Evolutionary conservation across 176 grass and related monocot species (phyloP), one percentile per base, ranked within the genome.

Genomic region (Cenchrus americanus): DNA sequence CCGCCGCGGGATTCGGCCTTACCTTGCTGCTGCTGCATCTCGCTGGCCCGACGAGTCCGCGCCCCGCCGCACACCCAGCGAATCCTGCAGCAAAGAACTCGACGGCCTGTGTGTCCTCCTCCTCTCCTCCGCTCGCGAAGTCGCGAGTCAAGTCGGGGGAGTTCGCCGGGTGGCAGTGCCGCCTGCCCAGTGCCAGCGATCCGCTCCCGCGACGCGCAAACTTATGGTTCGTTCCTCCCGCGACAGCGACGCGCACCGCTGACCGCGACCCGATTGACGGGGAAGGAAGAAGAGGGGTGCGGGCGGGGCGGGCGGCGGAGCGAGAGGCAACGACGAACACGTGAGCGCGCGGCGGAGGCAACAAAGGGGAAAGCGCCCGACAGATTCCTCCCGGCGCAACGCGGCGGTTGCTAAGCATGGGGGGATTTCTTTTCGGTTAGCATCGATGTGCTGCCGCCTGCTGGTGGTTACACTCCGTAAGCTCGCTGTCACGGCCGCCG

Each of bases 1-100:
- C 43, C 51, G 14, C 5, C 3, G 32, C 17, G 62, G 63, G 66
- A 81, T 54, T 19, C 24, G 46, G 34, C 13, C 12, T 54, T 86
- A 90, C 88, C 88, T 82, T 71, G 83, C 72, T 77, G 83, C 72
- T 77, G 88, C 88, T 90, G 88, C 88, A 90, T 90, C 72, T 50
- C 66, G 87, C 53, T 4, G 37, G 7, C 26, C 47, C 7, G 77
- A 34, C 30, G 46, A 69, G 60, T 23, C 66, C 62, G 8, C 34
- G 34, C 24, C 27, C 55, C 27, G 71, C 71, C 50, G 27, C 27
- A 30, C 27, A 30, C 86, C 10, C 32, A 50, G 54, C 30, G 76
- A 42, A 80, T 69, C 62, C 50, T 69, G 52, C 50, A 73, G 77
- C 32, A 78, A 78, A 80, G 70, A 85, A 70, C 24, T 42, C 44